Conservation (phyloP, 2,329 filamentous ascomycete species). For the Sclerotinia nivalis region DNA sequence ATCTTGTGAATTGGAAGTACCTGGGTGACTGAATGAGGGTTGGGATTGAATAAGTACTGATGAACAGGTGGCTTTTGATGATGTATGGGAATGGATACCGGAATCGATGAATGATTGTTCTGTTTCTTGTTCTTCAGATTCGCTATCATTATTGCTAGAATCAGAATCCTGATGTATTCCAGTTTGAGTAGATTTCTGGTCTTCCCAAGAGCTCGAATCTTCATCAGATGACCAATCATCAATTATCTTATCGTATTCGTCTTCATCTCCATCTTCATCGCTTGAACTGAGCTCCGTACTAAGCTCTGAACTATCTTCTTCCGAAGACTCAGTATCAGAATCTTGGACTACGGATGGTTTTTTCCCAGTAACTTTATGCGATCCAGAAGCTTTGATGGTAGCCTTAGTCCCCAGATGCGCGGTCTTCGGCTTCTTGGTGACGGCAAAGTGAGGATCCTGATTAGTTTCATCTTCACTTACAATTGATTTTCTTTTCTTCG, state of each 20-base stretch:
- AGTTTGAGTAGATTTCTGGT: neutral
- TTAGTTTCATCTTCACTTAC: neutral
- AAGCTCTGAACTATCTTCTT: neutral
- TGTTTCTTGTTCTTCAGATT: neutral
- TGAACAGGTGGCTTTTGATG: neutral
- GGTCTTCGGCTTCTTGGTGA: neutral
- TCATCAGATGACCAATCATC: conserved; percentile 3
- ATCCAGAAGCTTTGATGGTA: neutral
- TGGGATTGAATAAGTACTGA: neutral
- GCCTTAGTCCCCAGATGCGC: neutral
- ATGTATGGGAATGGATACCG: neutral
- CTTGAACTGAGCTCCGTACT: neutral
- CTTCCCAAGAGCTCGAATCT: neutral
- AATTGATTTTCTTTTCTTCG: neutral
- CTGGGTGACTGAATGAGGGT: neutral
- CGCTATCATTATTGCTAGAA: neutral
- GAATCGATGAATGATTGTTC: neutral
- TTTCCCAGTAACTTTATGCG: neutral
- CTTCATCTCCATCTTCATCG: neutral
- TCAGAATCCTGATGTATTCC: neutral
- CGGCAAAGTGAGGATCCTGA: neutral
- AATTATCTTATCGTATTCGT: neutral
- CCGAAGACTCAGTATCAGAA: neutral
- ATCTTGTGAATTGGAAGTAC: neutral
- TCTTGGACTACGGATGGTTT: neutral